Evolutionary conservation across 148 eudicot genomes (phyloP).

Genomic region (Pouteria glomerata): DNA sequence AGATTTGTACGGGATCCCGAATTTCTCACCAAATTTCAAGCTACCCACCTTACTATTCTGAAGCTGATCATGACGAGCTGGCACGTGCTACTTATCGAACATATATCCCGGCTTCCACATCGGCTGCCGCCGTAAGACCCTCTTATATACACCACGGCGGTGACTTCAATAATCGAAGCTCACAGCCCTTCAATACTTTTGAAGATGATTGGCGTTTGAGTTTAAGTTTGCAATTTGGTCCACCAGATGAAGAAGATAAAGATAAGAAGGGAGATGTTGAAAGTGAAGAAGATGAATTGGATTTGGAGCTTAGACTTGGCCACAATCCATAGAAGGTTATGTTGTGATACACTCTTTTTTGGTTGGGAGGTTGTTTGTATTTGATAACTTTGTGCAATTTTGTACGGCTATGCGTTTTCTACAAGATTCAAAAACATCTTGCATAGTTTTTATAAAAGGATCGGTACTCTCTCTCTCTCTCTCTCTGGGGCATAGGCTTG

Average conservation of each 20-base stretch:
- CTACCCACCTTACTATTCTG: constrained; percentile 7
- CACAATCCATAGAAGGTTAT: constrained; percentile 42
- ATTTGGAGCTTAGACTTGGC: constrained; percentile 72
- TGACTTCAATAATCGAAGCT: not conserved
- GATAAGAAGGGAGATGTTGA: constrained; percentile 4
- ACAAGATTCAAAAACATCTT: not conserved
- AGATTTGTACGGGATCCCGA: constrained; percentile 1
- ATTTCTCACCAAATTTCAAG: constrained; percentile 9
- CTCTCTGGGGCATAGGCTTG: constrained; percentile 10
- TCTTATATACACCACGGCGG: not conserved
- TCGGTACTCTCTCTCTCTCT: too few relatives aligned
- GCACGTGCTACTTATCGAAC: constrained; percentile 7
- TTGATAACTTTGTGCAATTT: not conserved
- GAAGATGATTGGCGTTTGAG: constrained; percentile 18
- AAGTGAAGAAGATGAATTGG: constrained; percentile 36
- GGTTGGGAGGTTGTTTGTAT: not conserved
- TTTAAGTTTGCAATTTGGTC: constrained; percentile 21
- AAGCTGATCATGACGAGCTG: constrained; percentile 4
- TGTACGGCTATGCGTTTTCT: constrained; percentile 5
- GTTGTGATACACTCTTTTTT: too few relatives aligned
- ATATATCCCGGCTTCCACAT: constrained; percentile 14
- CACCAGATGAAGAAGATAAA: constrained; percentile 11
- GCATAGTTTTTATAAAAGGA: not conserved
- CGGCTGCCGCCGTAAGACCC: constrained; percentile 1
- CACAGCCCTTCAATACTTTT: not conserved